Percentiles rank a stretch among this genome's conserved stretches.
Conservation (phyloP, 306 rosid species). For the Vigna radiata region DNA sequence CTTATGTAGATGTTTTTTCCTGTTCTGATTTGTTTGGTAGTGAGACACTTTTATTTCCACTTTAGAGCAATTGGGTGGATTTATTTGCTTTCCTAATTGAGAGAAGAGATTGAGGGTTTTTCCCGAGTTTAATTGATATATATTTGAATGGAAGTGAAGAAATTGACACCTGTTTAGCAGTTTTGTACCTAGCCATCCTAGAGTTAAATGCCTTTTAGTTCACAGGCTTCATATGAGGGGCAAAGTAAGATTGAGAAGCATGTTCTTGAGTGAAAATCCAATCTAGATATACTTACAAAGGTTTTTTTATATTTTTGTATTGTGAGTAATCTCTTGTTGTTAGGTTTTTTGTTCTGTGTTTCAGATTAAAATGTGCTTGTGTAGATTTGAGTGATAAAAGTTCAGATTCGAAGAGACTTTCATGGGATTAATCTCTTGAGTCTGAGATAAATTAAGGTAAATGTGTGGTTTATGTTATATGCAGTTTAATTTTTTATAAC, state of each 20-base stretch:
- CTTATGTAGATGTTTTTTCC: not conserved
- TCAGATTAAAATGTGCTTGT: not conserved
- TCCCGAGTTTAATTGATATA: not conserved
- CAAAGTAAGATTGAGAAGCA: too few species aligned
- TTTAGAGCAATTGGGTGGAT: conserved; percentile 10
- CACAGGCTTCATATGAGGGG: not conserved
- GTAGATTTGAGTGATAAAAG: conserved; percentile 3
- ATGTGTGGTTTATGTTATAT: not conserved
- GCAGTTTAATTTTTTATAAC: conserved; percentile 28
- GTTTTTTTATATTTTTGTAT: too few species aligned
- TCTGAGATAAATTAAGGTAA: conserved; percentile 31
- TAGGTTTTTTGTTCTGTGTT: not conserved
- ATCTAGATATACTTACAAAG: too few species aligned
- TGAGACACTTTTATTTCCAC: conserved; percentile 1
- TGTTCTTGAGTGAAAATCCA: too few species aligned
- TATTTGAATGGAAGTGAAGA: conserved; percentile 9
- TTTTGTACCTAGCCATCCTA: not conserved
- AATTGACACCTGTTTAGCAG: conserved; percentile 8
- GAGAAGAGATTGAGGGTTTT: conserved; percentile 15
- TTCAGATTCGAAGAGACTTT: not conserved
- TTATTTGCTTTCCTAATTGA: conserved; percentile 39
- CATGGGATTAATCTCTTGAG: conserved; percentile 21
- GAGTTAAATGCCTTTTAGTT: conserved; percentile 16
- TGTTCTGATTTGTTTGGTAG: conserved; percentile 11
- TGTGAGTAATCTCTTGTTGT: not conserved